Base-by-base conservation (phyloP, 441 rosid species). In the Pelargonium cotyledonis region DNA sequence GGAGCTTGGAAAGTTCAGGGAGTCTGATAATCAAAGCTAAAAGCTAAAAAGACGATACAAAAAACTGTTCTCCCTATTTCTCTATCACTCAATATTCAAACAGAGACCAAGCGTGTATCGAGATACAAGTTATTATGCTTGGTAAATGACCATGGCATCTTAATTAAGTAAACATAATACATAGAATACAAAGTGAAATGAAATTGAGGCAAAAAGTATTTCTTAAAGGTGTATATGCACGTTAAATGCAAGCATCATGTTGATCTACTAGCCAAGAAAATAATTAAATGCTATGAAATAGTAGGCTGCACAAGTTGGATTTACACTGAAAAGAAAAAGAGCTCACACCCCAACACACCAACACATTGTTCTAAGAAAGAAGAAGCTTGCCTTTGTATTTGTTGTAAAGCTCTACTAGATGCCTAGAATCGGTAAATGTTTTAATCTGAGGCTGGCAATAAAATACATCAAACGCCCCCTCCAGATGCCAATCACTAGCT, bases 401-500 rank as follows among this genome's bases (percentile, higher is more conserved):
- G 70, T 84, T 83, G 78, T 89, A 94, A 76, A 94, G 91, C 87
- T 89, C 96, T 82, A 91, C 98, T 85, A 91, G 79, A 80, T 86
- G 89, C 82, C 88, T 87, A 21, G 85, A 75, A 83, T 94, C 96
- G 61, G 93, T 83, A 63, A 70, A 78, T 75, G 84, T 82, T 87
- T 80, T 85, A 64, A 82, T 72, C 44, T 91, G 99, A 4, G 96
- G 94, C 70, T 87, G 95, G 77, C 88, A 87, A 79, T 88, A 95
- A 80, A 91, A 91, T 66, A 84, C 76, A 81, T 91, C 97, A 83
- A 91, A 85, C 10, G 99, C 97, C 38, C 90, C 92, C 82, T 91
- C 96, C 46, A 91, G 89, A 72, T 91, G 89, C 97, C 97, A 95
- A 53, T 91, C 96, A 40, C 88, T 87, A 12, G 91, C 84, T 81